Evolutionary conservation across 1,284 basidiomycete species (phyloP), one percentile per base, ranked within the genome.

Genomic region (Marasmius oreades): DNA sequence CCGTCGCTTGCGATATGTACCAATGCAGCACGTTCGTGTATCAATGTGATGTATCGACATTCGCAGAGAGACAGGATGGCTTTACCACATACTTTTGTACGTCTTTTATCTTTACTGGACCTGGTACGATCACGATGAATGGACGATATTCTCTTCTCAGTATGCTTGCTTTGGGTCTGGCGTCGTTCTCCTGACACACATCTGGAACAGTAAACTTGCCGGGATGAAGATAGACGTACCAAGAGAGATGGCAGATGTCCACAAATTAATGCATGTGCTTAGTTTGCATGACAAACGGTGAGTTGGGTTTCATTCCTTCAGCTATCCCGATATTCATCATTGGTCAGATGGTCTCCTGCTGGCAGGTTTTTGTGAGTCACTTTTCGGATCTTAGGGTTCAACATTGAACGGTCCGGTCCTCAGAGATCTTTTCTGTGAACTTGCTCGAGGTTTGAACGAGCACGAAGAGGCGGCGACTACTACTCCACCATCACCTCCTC

Each of bases 1-100:
- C 51, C 54, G 18, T 61, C 59, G 14, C 56, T 61, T 8, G 59
- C 59, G 12, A 51, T 58, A 42, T 61, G 59, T 33, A 57, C 55
- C 5, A 58, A 61, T 31, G 56, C 59, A 11, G 56, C 59, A n/a
- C 43, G 59, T 45, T 56, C 55, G 2, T 56, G 51, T 11, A 55
- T 52, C 24, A 58, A 55, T 24, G 39, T 61, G 33, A 20, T 59
- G 28, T 48, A 59, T 24, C 43, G 23, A 7, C 57, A 61, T 44
- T 43, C 56, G 18, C 33, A 43, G 10, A 51, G 42, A 36, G 55
- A 47, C 4, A 44, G 52, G 11, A 53, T 59, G 28, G 58, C 26
- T 8, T 23, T 59, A 22, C 59, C 52, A 33, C 54, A 58, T 18
- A 51, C 51, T 6, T 47, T 56, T 26, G 57, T 61, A 7, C 4